These are phyloP conservation scores for Xerocomellus intermedius DNA, from an alignment of 768 basidiomycete species.

Conservation along the genomic window DNA sequence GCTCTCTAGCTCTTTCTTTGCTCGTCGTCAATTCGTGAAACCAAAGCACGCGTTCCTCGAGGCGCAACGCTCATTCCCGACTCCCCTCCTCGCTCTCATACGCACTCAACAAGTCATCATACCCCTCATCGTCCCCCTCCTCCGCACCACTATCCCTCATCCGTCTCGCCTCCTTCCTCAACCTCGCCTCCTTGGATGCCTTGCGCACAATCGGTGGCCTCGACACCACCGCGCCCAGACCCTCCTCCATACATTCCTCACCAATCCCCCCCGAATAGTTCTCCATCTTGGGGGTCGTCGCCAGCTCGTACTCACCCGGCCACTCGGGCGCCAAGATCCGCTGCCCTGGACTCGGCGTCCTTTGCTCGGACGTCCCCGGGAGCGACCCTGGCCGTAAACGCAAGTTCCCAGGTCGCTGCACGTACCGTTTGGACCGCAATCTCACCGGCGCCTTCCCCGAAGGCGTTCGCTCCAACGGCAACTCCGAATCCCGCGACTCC, in stretches of 20 bases:
- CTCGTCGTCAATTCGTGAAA: not conserved
- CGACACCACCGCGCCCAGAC: conserved; percentile 16
- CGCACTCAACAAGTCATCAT: conserved; percentile 74
- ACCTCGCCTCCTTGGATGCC: conserved; percentile 30
- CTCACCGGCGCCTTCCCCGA: conserved; percentile 39
- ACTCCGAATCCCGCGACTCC: conserved; percentile 42
- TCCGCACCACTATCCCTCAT: conserved; percentile 64
- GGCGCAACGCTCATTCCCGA: conserved; percentile 20
- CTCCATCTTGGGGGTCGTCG: conserved; percentile 56
- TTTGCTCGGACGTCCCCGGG: conserved; percentile 26
- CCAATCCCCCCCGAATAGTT: conserved; percentile 40
- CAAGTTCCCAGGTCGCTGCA: conserved; percentile 46
- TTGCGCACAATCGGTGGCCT: conserved; percentile 30
- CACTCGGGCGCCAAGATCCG: conserved; percentile 53
- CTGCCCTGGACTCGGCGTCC: conserved; percentile 44
- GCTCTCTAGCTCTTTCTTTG: not conserved
- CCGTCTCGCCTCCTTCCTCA: conserved; percentile 45
- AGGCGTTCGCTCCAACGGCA: conserved; percentile 30
- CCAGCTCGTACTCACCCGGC: conserved; percentile 49
- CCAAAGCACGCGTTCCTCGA: not conserved
- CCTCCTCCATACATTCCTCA: not conserved
- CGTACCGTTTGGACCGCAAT: conserved; percentile 53
- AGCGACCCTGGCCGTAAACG: conserved; percentile 35
- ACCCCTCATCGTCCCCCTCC: conserved; percentile 75
- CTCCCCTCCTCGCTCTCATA: conserved; percentile 74